Evolutionary conservation across 2,329 filamentous ascomycete genomes (phyloP).

Genomic region (Geosmithia putterillii): DNA sequence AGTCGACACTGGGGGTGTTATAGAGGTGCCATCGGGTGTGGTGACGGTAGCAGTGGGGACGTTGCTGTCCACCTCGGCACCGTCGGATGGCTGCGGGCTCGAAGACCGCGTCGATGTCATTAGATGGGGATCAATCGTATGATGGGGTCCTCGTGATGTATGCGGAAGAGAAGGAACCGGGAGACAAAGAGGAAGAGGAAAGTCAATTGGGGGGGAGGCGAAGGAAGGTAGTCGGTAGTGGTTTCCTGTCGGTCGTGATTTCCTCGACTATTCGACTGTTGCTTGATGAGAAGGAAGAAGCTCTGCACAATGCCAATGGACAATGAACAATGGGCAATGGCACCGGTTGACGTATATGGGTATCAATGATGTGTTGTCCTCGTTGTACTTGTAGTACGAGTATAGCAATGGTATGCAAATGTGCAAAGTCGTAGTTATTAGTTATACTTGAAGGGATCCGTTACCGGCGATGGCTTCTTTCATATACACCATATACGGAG

Average conservation of each 20-base stretch:
- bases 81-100: background rate
- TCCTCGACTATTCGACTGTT: background rate
- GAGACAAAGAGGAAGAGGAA: background rate
- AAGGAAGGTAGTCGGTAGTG: background rate
- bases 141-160: background rate
- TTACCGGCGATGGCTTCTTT: background rate
- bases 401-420: too few relatives aligned
- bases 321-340: too few relatives aligned
- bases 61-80: background rate
- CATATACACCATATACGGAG: background rate
- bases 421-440: background rate
- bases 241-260: background rate
- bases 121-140: background rate
- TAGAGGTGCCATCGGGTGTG: background rate
- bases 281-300: background rate
- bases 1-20: background rate
- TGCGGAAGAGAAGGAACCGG: background rate
- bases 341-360: too few relatives aligned
- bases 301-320: background rate
- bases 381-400: too few relatives aligned
- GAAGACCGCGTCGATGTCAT: background rate
- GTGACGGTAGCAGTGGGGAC: background rate
- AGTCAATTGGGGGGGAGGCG: background rate
- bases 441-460: background rate
- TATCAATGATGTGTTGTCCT: too few relatives aligned